phyloP scores from a whole-genome alignment of 2,329 filamentous ascomycete genomes.

The Botrytis pseudocinerea region DNA sequence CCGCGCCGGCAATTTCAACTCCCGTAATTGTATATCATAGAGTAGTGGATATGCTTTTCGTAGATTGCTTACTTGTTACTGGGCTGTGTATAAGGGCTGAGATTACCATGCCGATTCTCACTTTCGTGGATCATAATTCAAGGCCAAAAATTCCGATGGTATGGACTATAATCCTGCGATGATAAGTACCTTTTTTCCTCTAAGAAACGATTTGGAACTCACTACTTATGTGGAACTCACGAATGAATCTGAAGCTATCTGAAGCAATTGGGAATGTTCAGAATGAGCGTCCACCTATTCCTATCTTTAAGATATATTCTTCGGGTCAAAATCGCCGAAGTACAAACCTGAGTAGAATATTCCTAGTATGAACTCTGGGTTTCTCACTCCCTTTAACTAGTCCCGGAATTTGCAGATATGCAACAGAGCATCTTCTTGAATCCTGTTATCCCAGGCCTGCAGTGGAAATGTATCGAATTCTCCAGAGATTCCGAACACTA shows the following conservation, averaged over 20 bases:
- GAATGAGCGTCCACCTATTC: neutral
- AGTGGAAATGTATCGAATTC: no score
- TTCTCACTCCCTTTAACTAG: neutral
- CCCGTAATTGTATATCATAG: neutral
- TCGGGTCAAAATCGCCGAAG: neutral
- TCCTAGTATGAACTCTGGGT: neutral
- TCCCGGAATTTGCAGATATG: no score
- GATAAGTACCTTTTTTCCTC: neutral
- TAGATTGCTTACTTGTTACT: neutral
- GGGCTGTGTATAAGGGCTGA: rapidly evolving
- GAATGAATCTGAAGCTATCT: neutral
- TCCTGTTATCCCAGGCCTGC: no score
- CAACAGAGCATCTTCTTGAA: no score
- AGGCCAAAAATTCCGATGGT: neutral
- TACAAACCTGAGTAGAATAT: neutral
- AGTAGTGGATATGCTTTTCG: rapidly evolving
- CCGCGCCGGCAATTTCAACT: neutral
- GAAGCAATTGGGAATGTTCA: neutral
- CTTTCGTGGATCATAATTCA: neutral
- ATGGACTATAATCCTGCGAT: neutral
- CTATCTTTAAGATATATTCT: neutral
- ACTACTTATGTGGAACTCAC: no score
- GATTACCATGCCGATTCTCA: neutral
- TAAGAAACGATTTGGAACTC: neutral
- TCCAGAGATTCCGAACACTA: neutral